phyloP scores from a whole-genome alignment of 257 asterid species.

The Nicotiana noctiflora region DNA sequence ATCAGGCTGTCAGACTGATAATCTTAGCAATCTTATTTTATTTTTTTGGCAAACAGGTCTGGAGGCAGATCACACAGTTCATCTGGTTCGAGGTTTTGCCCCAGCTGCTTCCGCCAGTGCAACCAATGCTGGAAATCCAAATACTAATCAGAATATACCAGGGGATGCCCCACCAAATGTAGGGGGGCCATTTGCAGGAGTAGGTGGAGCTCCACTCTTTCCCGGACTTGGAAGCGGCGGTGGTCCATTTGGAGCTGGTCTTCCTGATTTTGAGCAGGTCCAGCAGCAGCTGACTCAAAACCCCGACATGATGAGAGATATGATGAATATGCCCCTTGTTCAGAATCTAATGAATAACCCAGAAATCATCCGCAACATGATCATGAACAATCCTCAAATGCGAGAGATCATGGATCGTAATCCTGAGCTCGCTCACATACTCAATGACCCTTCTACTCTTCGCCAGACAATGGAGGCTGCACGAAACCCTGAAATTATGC shows the following conservation, averaged over 20 bases:
- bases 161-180: constrained; percentile 26
- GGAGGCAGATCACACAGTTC: constrained; percentile 55
- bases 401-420: constrained; percentile 49
- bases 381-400: constrained; percentile 55
- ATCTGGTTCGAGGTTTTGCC: constrained; percentile 46
- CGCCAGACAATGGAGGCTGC: constrained; percentile 62
- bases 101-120: constrained; percentile 25
- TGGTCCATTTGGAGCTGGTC: constrained; percentile 37
- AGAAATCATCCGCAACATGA: constrained; percentile 39
- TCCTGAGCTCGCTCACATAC: constrained; percentile 45
- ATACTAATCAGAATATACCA: constrained; percentile 21
- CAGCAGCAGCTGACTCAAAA: constrained; percentile 40
- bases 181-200: constrained; percentile 25
- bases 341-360: constrained; percentile 52
- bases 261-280: constrained; percentile 43
- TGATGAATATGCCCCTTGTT: constrained; percentile 37
- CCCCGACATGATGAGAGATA: constrained; percentile 50
- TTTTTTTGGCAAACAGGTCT: constrained; percentile 25
- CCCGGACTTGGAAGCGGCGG: constrained; percentile 34
- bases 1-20: neutral
- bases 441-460: constrained; percentile 51
- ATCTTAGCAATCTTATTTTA: neutral
- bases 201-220: constrained; percentile 37
- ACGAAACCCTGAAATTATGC: constrained; percentile 58
- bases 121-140: constrained; percentile 23